These are phyloP conservation scores for Vigna trinervia DNA, from an alignment of 306 rosid species.

Conservation along the genomic window DNA sequence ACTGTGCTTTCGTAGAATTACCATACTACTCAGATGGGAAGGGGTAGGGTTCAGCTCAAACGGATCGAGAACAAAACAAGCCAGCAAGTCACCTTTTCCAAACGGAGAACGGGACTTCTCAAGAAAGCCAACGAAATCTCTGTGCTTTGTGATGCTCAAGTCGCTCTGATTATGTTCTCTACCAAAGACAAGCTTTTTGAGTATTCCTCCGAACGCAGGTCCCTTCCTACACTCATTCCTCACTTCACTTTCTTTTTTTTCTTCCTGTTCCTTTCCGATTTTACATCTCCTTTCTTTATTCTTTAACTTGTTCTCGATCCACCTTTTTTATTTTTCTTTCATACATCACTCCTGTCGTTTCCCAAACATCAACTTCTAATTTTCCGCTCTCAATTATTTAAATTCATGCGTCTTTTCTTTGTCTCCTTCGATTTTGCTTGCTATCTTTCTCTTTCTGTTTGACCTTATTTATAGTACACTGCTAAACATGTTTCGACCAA, in stretches of 20 bases:
- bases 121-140: constrained; percentile 93
- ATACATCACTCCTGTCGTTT: background rate
- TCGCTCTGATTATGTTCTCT: constrained; percentile 79
- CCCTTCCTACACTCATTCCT: background rate
- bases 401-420: background rate
- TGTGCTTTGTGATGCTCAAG: constrained; percentile 85
- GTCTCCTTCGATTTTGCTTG: background rate
- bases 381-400: background rate
- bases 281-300: background rate
- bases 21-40: constrained; percentile 50
- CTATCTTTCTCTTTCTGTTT: background rate
- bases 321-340: background rate
- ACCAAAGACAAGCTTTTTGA: constrained; percentile 78
- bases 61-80: constrained; percentile 90
- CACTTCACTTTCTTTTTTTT: background rate
- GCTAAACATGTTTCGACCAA: constrained; percentile 4
- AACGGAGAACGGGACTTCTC: constrained; percentile 69
- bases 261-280: background rate
- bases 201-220: constrained; percentile 68
- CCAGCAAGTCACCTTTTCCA: constrained; percentile 84
- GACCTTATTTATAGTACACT: background rate
- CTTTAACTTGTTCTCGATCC: background rate
- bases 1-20: background rate
- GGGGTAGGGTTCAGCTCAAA: constrained; percentile 87
- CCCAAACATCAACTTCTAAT: background rate